Evolutionary conservation across 176 grass and related monocot species (phyloP).

Genomic region (Phragmites australis): DNA sequence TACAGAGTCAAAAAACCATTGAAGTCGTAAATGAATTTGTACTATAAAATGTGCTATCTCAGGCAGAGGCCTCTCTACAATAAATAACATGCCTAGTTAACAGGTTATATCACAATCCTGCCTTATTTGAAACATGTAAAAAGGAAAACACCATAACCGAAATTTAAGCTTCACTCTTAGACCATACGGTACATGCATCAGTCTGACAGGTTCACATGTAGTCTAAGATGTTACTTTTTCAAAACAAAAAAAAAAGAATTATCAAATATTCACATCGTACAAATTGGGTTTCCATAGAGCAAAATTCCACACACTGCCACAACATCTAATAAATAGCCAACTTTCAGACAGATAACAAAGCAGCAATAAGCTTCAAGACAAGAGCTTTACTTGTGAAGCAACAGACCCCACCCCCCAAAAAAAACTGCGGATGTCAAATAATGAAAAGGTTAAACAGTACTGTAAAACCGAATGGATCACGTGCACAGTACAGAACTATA

Average conservation of each 20-base stretch:
- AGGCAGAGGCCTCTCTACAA: neutral
- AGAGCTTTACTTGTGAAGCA: neutral
- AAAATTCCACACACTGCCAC: neutral
- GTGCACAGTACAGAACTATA: neutral
- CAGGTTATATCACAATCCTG: conserved; percentile 4
- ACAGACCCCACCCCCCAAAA: neutral
- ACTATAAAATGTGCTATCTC: neutral
- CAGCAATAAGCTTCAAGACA: neutral
- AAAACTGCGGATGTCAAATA: neutral
- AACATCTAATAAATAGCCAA: neutral
- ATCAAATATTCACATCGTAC: neutral
- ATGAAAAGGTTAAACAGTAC: neutral
- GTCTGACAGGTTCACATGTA: neutral
- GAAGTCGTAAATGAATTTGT: neutral
- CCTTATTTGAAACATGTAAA: neutral
- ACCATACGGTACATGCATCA: neutral
- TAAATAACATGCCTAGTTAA: neutral
- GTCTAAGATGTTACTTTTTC: neutral
- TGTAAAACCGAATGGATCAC: neutral
- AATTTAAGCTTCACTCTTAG: neutral
- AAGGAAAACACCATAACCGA: neutral
- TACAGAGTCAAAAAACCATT: conserved; percentile 1
- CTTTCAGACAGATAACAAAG: neutral
- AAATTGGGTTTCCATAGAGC: neutral
- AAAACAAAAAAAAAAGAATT: neutral